A percentile compares a stretch with the other conserved stretches of the same genome.
These are phyloP conservation scores for Avena insularis DNA, from an alignment of 176 grass and related monocot species.

Conservation along the genomic window DNA sequence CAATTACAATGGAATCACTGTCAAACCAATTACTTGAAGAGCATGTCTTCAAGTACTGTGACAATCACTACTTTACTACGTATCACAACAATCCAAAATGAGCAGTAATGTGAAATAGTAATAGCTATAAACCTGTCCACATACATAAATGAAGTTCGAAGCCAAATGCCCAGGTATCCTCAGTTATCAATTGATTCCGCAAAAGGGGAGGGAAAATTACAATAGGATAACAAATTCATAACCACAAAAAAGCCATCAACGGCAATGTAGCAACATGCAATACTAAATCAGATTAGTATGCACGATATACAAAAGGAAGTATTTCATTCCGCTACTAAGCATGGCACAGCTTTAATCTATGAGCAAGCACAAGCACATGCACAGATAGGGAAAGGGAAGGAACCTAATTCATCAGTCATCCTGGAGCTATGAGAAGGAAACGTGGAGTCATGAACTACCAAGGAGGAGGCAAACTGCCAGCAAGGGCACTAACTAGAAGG, in stretches of 20 bases:
- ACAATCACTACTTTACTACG: not conserved
- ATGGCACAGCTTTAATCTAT: not conserved
- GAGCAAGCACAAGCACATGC: not conserved
- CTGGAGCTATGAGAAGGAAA: not conserved
- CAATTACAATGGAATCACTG: too few species aligned
- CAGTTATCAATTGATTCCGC: not conserved
- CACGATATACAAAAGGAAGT: not conserved
- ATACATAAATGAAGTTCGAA: not conserved
- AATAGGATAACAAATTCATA: not conserved
- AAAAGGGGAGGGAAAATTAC: not conserved
- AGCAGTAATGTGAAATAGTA: not conserved
- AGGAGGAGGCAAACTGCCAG: constrained; percentile 4
- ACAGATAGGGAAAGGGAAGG: not conserved
- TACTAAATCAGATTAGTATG: not conserved
- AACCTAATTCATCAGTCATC: not conserved
- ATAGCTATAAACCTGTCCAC: not conserved
- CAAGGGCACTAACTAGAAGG: not conserved
- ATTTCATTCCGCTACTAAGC: not conserved
- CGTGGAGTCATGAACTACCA: not conserved
- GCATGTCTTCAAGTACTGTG: not conserved
- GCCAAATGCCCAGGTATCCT: not conserved
- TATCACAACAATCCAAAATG: constrained; percentile 8
- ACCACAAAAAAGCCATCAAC: not conserved
- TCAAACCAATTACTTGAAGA: too few species aligned
- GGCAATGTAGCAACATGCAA: not conserved